phyloP scores from a whole-genome alignment of 257 asterid species.

The Hygrophila difformis region DNA sequence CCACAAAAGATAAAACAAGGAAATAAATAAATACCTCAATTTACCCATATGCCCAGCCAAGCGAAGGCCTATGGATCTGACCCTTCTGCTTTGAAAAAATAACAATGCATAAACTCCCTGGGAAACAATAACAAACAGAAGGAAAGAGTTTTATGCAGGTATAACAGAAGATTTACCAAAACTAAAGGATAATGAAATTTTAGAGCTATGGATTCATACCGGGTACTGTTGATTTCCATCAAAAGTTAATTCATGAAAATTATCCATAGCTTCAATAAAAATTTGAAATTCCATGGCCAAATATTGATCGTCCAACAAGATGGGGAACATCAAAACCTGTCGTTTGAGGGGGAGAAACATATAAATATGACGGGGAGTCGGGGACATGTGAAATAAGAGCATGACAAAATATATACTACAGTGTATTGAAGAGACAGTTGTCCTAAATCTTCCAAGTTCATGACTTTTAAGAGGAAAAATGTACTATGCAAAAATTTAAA shows the following conservation, averaged over 20 bases:
- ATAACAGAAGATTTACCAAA: conserved; percentile 10
- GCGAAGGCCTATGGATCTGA: conserved; percentile 82
- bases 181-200: conserved; percentile 7
- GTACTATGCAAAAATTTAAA: too few relatives aligned
- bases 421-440: conserved; percentile 7
- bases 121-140: conserved; percentile 15
- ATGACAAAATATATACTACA: too few relatives aligned
- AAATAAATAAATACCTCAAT: conserved; percentile 60
- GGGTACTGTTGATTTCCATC: conserved; percentile 92
- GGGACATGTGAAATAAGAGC: background rate
- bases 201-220: conserved; percentile 34
- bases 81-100: conserved; percentile 78
- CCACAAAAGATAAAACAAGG: background rate
- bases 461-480: too few relatives aligned
- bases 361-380: conserved; percentile 12
- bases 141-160: conserved; percentile 7
- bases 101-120: conserved; percentile 93
- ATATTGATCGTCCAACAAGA: conserved; percentile 69
- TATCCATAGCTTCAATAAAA: conserved; percentile 81
- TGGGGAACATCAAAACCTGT: conserved; percentile 86
- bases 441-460: conserved; percentile 10
- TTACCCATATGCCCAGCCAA: conserved; percentile 87
- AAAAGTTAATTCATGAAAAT: conserved; percentile 74
- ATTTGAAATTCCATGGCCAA: conserved; percentile 67
- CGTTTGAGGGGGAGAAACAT: conserved; percentile 5